Evolutionary conservation across 2,329 filamentous ascomycete genomes (phyloP).

Genomic region (Colletotrichum sp.): DNA sequence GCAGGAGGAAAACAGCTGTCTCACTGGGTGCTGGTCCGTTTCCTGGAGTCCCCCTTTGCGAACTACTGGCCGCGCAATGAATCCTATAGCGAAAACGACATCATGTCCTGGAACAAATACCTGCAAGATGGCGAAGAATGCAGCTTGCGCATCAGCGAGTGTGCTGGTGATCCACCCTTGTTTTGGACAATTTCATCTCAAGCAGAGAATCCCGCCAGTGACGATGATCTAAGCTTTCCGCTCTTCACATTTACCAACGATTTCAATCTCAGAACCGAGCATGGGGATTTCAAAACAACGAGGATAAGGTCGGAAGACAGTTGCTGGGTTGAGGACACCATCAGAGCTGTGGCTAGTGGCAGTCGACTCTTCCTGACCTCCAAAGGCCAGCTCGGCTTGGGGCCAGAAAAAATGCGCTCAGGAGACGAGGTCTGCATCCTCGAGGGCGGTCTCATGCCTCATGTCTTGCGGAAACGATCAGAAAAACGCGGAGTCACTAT

Average conservation of each 20-base stretch:
- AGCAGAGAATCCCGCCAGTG: background rate
- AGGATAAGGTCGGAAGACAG: background rate
- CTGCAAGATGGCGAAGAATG: background rate
- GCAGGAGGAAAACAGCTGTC: background rate
- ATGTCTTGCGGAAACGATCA: background rate
- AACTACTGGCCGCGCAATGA: background rate
- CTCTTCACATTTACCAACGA: background rate
- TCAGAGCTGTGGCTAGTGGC: background rate
- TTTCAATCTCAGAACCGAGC: background rate
- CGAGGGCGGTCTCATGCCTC: constrained; percentile 1
- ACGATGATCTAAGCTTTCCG: background rate
- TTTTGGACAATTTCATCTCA: background rate
- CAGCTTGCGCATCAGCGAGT: background rate
- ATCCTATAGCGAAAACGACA: background rate
- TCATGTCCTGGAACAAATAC: background rate
- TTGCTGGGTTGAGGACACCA: background rate
- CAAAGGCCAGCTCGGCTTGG: background rate
- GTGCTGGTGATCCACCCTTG: background rate
- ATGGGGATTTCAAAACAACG: background rate
- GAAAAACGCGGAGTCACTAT: background rate
- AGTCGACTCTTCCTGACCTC: background rate
- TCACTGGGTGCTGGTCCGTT: background rate
- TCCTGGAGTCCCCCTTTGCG: background rate
- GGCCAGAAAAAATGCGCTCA: background rate
- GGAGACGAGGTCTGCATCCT: background rate